Evolutionary conservation across 169 alveolate species (phyloP), one percentile per base, ranked within the genome.

Genomic region (Eimeria brunetti): DNA sequence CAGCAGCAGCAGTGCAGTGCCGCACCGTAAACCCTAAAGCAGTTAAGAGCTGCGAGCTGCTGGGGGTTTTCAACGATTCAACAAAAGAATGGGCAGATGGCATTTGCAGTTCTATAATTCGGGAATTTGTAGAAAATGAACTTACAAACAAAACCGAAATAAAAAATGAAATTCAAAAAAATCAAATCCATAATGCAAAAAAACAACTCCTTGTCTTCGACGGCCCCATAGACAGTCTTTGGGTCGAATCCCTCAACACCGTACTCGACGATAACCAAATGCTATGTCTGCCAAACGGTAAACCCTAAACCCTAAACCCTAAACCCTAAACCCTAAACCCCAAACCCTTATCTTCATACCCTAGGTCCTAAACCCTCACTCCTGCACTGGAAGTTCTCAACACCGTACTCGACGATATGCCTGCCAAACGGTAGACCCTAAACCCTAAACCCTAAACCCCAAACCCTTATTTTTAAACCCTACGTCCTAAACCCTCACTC

Each of bases 241-340:
- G 99, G 99, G 98, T 98, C 90, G 99, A 99, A 97, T 97, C 98
- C 38, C 97, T 98, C 97, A 99, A 99, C 97, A 98, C 99, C 69
- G 99, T 98, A 75, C 98, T 99, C 98, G 99, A 99, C 96, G 99
- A 99, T 96, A 99, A 99, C 96, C 98, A 98, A 96, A 99, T 98
- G 73, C 98, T 99, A 3, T 98, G 99, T 69, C 97, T 98, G 38
- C 99, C 99, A 75, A 98, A 99, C 58, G 99, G 99, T 88, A 22
- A 41, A 58, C 38, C 33, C 41, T 41, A 41, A 41, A 41, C 38
- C 62, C 81, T 71, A 36, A 60, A 60, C 69, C 69, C 69, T 60
- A 60, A 3, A 60, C n/a, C 20, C 69, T 22, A 14, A 60, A 60
- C 33, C 30, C 30, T 60, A 60, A 18, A 18, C 69, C 69, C 33